Evolutionary conservation across 345 rosid genomes (phyloP).

Genomic region (Ailanthus altissimus): DNA sequence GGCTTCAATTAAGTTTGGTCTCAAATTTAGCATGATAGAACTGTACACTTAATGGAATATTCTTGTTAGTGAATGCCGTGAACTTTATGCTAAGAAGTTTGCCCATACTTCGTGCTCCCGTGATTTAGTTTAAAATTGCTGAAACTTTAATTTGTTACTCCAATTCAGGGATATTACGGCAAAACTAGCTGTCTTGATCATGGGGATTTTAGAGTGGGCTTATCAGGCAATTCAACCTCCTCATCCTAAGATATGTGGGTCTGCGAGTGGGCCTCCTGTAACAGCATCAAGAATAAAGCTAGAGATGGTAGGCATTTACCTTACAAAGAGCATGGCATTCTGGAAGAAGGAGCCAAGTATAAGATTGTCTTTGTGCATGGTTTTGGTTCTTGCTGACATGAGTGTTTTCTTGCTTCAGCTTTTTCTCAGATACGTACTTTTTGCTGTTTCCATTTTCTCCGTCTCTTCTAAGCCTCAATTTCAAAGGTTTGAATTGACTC

Average conservation of each 20-base stretch:
- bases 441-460: conserved; percentile 16
- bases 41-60: too few relatives aligned
- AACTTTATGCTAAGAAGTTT: neutral
- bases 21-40: too few relatives aligned
- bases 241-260: conserved; percentile 46
- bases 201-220: conserved; percentile 43
- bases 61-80: too few relatives aligned
- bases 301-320: conserved; percentile 69
- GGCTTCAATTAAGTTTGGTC: too few relatives aligned
- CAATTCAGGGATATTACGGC: conserved; percentile 43
- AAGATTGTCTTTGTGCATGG: conserved; percentile 54
- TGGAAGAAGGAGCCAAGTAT: conserved; percentile 44
- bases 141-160: neutral
- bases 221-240: conserved; percentile 56
- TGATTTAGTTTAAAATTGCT: neutral
- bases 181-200: conserved; percentile 34
- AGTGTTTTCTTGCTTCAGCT: conserved; percentile 33
- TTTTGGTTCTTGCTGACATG: conserved; percentile 48
- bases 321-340: conserved; percentile 56
- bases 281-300: conserved; percentile 55
- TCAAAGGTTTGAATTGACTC: conserved; percentile 7
- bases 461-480: neutral
- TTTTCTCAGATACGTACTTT: conserved; percentile 40
- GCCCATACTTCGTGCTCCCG: neutral
- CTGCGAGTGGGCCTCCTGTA: conserved; percentile 47